These are phyloP conservation scores for Pittosporum tobira DNA, from an alignment of 129 eudicot genomes.

Conservation along the genomic window DNA sequence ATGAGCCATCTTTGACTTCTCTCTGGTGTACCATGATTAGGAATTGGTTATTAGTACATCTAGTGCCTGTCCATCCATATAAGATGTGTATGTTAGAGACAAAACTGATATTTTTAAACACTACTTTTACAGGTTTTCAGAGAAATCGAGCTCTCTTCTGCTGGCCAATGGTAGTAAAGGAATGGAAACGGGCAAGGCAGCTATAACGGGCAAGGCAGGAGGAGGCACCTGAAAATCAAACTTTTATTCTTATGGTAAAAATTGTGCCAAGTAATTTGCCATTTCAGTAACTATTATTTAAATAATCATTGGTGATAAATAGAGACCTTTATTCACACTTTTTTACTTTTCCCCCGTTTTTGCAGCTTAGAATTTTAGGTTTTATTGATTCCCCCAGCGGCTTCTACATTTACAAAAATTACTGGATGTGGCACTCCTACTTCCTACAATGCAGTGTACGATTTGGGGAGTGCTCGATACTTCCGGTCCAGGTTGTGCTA, in stretches of 20 bases:
- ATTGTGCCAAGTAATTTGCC: neutral
- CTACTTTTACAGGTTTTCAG: neutral
- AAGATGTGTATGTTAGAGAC: neutral
- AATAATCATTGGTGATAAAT: neutral
- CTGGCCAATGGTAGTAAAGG: neutral
- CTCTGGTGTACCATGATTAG: neutral
- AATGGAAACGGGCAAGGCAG: conserved; percentile 9
- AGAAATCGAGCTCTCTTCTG: neutral
- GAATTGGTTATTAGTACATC: too few relatives aligned
- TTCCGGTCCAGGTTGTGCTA: neutral
- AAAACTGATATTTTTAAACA: neutral
- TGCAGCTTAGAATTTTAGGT: neutral
- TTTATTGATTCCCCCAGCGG: neutral
- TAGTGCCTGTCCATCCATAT: neutral
- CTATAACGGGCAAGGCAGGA: conserved; percentile 7
- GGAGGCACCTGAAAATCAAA: conserved; percentile 3
- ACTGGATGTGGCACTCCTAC: conserved; percentile 1
- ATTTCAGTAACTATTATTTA: neutral
- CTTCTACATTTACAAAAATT: neutral
- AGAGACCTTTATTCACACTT: neutral
- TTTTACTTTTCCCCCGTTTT: neutral
- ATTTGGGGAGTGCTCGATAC: conserved; percentile 2
- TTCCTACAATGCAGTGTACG: neutral
- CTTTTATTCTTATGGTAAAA: neutral
- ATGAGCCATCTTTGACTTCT: neutral